Base-by-base conservation (phyloP, 805 yeast genomes). In the Kazachstania viticola region DNA sequence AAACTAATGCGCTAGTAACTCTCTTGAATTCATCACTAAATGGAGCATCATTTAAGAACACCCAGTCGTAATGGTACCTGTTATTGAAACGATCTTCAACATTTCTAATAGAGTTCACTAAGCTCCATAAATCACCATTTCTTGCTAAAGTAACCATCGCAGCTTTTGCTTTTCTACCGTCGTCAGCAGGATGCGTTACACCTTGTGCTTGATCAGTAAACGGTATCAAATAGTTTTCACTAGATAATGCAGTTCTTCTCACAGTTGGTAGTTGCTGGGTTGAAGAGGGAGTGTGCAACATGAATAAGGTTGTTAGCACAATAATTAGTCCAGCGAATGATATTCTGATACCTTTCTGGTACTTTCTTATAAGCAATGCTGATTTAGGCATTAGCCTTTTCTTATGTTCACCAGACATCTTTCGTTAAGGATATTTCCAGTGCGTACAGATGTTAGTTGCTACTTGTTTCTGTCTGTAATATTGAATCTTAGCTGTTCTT, bases 21-120 rank as follows among this genome's bases (percentile, higher is more conserved):
- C 56, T 48, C 35, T 60, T 66, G 52, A 81, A 82, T 39, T 69
- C 71, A 3, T 62, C 65, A 27, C 65, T 49, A 51, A 82, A 82
- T 2, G 69, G 71, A 38, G 62, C 69, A 47, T 82, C 85, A 51
- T 82, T 82, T 29, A 81, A 54, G 44, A 82, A 81, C 3, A 79
- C 76, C 83, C 85, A 81, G 52, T 81, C 91, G 48, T 81, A 80
- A 42, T 73, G 68, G 48, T 54, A 76, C 32, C 64, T 59, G 26
- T 48, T 22, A 54, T 81, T 81, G 61, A 79, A 80, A 24, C 87
- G 56, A 41, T 69, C 75, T 47, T 80, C 81, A 28, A 75, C 71
- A 35, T 67, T 65, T 40, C 72, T 67, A 31, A 81, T 70, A 4
- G 88, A 67, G 27, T 66, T 65, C 5, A 75, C 51, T 49, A 81